These are phyloP conservation scores for Hura crepitans DNA, from an alignment of 441 rosid species.

Conservation along the genomic window DNA sequence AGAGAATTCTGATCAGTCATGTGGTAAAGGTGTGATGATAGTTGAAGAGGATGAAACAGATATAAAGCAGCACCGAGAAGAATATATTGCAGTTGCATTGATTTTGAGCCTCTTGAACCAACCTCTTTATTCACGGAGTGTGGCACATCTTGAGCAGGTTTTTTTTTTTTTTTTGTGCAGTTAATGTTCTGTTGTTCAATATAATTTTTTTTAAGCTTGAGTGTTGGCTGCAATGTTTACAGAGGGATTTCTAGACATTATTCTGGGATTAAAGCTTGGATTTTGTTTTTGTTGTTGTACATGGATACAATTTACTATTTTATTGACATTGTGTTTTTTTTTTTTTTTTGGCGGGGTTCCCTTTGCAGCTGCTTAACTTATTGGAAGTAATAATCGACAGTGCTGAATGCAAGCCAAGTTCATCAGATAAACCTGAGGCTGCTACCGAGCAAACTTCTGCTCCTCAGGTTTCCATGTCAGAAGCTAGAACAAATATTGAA, in stretches of 20 bases:
- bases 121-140: constrained; percentile 87
- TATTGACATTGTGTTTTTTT: constrained; percentile 16
- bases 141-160: constrained; percentile 99
- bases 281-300: too few relatives aligned
- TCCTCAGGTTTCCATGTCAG: constrained; percentile 39
- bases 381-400: constrained; percentile 83
- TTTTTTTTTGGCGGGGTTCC: too few relatives aligned
- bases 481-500: constrained; percentile 40
- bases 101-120: constrained; percentile 91
- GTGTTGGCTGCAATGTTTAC: constrained; percentile 6
- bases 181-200: constrained; percentile 13
- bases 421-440: constrained; percentile 47
- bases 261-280: too few relatives aligned
- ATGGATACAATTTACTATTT: too few relatives aligned
- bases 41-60: constrained; percentile 45
- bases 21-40: constrained; percentile 68
- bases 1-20: constrained; percentile 42
- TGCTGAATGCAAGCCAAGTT: constrained; percentile 59
- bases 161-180: background rate
- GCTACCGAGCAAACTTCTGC: constrained; percentile 42
- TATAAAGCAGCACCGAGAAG: constrained; percentile 39
- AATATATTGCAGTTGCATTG: constrained; percentile 56
- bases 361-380: constrained; percentile 79
- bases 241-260: too few relatives aligned
- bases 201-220: constrained; percentile 3